phyloP scores from a whole-genome alignment of 257 asterid genomes.

The Solanum bukasovii region DNA sequence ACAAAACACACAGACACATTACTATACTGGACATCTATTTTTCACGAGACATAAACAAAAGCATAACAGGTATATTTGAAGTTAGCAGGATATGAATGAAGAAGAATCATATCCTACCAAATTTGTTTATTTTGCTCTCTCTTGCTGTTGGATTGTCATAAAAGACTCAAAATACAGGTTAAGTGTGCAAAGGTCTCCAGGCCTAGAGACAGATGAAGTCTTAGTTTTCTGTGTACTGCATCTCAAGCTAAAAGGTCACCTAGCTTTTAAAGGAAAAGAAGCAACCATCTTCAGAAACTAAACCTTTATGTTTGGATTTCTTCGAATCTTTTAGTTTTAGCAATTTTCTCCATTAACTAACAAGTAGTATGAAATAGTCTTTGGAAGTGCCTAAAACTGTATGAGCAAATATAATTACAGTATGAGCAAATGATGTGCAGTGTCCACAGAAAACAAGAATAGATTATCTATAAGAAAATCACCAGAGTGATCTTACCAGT shows the following conservation, averaged over 20 bases:
- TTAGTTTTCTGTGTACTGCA: not conserved
- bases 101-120: not conserved
- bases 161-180: not conserved
- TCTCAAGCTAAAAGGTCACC: not conserved
- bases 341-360: not conserved
- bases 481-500: conserved; percentile 46
- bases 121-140: not conserved
- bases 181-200: not conserved
- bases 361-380: not conserved
- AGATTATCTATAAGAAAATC: not conserved
- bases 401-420: not conserved
- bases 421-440: not conserved
- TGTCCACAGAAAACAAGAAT: not conserved
- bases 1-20: not conserved
- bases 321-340: not conserved
- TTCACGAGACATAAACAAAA: not conserved
- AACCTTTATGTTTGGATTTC: not conserved
- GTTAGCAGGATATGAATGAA: not conserved
- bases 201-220: not conserved
- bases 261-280: not conserved
- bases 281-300: not conserved
- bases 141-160: not conserved
- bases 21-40: not conserved
- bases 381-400: not conserved
- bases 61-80: not conserved